Evolutionary conservation across 177 flowering plant species (phyloP).

Genomic region (Telopea speciosissima): DNA sequence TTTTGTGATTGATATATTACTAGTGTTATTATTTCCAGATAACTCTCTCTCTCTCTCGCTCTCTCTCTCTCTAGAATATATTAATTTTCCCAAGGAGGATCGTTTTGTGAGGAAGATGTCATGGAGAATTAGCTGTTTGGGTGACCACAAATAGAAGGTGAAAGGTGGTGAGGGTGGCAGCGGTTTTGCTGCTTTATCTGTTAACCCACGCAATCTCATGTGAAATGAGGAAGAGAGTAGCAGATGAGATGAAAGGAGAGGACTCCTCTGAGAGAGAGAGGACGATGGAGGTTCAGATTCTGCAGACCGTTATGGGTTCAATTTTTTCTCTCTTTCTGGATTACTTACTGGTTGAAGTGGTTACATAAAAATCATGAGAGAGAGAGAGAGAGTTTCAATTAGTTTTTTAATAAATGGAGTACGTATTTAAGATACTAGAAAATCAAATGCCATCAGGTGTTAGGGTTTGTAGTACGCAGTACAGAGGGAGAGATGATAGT

Average conservation of each 20-base stretch:
- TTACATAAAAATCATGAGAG: background rate
- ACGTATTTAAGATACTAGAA: no score
- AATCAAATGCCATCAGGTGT: no score
- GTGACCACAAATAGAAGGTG: constrained; percentile 11
- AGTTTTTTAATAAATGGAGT: no score
- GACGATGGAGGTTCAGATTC: background rate
- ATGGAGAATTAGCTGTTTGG: no score
- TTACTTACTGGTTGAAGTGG: background rate
- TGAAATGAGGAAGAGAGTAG: background rate
- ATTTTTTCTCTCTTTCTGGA: background rate
- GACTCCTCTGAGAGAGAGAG: background rate
- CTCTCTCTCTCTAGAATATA: constrained; percentile 1
- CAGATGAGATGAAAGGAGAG: background rate
- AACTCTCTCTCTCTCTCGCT: background rate
- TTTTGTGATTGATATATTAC: background rate
- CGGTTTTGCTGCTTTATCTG: background rate
- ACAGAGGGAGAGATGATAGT: background rate
- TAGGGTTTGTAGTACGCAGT: no score
- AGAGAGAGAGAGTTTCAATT: background rate
- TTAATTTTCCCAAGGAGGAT: constrained; percentile 18
- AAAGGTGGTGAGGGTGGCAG: background rate
- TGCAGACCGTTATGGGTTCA: background rate
- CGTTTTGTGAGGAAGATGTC: no score
- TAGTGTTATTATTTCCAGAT: background rate
- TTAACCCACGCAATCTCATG: constrained; percentile 3